Evolutionary conservation across 2,329 filamentous ascomycete genomes (phyloP).

Genomic region (Paraconiothyrium brasiliense): DNA sequence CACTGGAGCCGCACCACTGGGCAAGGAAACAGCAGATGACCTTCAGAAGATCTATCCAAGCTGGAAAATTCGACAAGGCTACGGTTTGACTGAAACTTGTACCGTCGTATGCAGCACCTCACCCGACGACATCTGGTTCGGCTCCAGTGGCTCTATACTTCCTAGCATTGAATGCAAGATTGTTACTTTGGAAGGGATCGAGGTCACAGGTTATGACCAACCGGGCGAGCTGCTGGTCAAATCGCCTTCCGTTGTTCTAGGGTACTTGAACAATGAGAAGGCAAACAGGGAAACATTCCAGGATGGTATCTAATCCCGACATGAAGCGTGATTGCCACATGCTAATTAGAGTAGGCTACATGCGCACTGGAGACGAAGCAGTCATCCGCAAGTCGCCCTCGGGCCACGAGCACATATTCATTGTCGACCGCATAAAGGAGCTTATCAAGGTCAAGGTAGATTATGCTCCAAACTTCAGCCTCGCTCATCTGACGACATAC

Average conservation of each 20-base stretch:
- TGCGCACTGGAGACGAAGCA: conserved; percentile 87
- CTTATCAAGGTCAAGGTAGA: conserved; percentile 79
- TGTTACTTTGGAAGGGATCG: conserved; percentile 72
- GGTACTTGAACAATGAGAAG: conserved; percentile 86
- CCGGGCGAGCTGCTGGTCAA: conserved; percentile 85
- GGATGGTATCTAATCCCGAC: conserved; percentile 54
- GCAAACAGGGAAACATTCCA: conserved; percentile 84
- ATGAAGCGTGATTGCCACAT: not conserved
- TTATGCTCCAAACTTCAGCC: not conserved
- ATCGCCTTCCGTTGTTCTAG: conserved; percentile 78
- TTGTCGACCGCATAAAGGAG: conserved; percentile 84
- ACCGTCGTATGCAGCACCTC: conserved; percentile 73
- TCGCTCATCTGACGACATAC: conserved; percentile 20
- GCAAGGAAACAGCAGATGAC: conserved; percentile 74
- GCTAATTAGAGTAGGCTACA: conserved; percentile 61
- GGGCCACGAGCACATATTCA: conserved; percentile 82
- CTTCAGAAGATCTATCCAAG: conserved; percentile 69
- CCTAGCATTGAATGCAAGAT: conserved; percentile 73
- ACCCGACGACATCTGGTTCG: conserved; percentile 72
- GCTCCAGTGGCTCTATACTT: conserved; percentile 76
- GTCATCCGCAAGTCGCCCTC: conserved; percentile 69
- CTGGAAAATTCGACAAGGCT: conserved; percentile 76
- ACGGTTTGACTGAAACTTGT: conserved; percentile 80
- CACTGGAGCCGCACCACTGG: conserved; percentile 81
- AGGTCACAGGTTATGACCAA: conserved; percentile 75